phyloP scores from a whole-genome alignment of 352 stramenopile genomes.

The Phytophthora brassicae region DNA sequence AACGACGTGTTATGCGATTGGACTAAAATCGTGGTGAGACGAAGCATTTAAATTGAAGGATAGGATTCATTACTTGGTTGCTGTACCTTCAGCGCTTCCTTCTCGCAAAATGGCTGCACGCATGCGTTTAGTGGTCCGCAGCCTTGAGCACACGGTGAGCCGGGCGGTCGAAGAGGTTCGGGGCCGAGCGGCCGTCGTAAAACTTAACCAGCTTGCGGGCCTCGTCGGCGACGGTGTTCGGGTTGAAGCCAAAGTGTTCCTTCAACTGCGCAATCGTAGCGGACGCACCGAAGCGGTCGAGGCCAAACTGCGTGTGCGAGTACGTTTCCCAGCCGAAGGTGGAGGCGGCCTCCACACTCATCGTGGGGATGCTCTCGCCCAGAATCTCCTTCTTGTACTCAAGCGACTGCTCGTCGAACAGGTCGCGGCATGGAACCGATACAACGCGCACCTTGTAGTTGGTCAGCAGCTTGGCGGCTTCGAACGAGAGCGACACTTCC shows the following conservation, averaged over 20 bases:
- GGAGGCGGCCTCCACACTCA: slow-evolving; percentile 95
- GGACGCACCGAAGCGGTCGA: slow-evolving; percentile 89
- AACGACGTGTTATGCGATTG: slow-evolving; percentile 7
- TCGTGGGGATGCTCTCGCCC: slow-evolving; percentile 91
- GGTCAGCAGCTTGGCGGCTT: slow-evolving; percentile 92
- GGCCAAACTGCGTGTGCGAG: slow-evolving; percentile 92
- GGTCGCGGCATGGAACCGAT: slow-evolving; percentile 96
- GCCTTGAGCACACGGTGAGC: slow-evolving; percentile 66
- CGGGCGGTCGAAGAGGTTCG: slow-evolving; percentile 77
- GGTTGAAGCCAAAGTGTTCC: slow-evolving; percentile 96
- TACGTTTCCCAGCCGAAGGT: slow-evolving; percentile 96
- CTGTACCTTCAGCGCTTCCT: slow-evolving; percentile 3
- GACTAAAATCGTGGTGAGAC: slow-evolving; percentile 16
- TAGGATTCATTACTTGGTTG: slow-evolving; percentile 7
- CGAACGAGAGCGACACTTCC: slow-evolving; percentile 95
- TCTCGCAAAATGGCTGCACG: too few relatives aligned
- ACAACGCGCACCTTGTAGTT: slow-evolving; percentile 92
- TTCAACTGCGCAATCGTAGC: slow-evolving; percentile 89
- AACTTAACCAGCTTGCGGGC: slow-evolving; percentile 93
- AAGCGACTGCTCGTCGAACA: slow-evolving; percentile 96
- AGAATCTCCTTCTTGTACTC: slow-evolving; percentile 97
- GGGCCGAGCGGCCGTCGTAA: slow-evolving; percentile 78
- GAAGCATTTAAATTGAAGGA: slow-evolving; percentile 17
- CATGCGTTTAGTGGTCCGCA: slow-evolving; percentile 48
- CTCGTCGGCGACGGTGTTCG: slow-evolving; percentile 92